Base-by-base conservation (phyloP, 306 rosid genomes). In the Trichosanthes cucumerina region DNA sequence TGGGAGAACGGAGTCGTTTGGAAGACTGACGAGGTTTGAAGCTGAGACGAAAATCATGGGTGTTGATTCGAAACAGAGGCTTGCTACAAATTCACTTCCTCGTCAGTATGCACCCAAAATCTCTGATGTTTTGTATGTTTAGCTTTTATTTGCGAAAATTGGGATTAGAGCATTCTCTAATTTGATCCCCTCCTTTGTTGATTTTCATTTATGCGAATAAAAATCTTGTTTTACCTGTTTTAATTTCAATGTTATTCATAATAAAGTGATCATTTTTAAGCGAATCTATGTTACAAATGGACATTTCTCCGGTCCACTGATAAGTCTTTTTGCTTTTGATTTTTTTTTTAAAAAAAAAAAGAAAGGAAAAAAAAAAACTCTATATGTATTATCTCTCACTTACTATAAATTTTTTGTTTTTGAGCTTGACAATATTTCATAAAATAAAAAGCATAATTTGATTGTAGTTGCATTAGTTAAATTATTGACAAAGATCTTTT, bases 71-170 rank as follows among this genome's bases (percentile, higher is more conserved):
- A 86, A 88, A 79, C 84, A 86, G 76, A 89, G 85, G 62, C 81
- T 82, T 82, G 84, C 86, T 36, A 66, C 87, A 46, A 81, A 78
- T 4, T 75, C 87, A 12, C 77, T 83, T 44, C 87, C 85, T 83
- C 87, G 86, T 69, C 84, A 86, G 64, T 88, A 73, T 64, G 79
- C 93, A 43, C 88, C 96, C 26, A 84, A 53, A 52, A 81, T 87
- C 84, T 69, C 96, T n/a, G 86, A 82, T 70, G 80, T 88, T 70
- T 38, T 89, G 75, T 87, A 85, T 73, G 81, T 77, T 84, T 59
- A 85, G 50, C 80, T 76, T 72, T 70, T n/a, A n/a, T n/a, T n/a
- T 6, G n/a, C 1, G 11, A 16, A 15, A 5, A 52, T 5, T 53
- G 9, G 23, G 9, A 16, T 19, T 53, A 53, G 1, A 39, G 8